Evolutionary conservation across 2,329 filamentous ascomycete species (phyloP).

Genomic region (Byssothecium circinans): DNA sequence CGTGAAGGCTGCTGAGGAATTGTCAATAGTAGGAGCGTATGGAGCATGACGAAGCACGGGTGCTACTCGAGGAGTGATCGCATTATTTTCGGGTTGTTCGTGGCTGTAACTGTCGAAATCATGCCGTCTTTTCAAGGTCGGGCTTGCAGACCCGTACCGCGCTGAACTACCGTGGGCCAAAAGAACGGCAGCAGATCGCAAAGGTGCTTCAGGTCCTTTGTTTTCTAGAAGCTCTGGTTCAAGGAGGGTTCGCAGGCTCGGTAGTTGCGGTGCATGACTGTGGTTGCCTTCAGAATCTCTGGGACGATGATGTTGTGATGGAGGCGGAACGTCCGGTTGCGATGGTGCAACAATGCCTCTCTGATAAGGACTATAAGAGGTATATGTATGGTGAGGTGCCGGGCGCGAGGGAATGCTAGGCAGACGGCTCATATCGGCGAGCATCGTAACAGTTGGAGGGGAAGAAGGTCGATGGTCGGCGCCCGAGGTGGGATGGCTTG

Average conservation of each 20-base stretch:
- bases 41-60: conserved; percentile 31
- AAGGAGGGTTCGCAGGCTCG: conserved; percentile 42
- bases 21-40: conserved; percentile 19
- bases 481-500: conserved; percentile 33
- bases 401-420: conserved; percentile 81
- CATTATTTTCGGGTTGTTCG: conserved; percentile 29
- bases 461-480: conserved; percentile 27
- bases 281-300: conserved; percentile 29
- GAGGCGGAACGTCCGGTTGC: conserved; percentile 27
- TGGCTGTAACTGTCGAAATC: conserved; percentile 36
- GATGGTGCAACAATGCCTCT: conserved; percentile 28
- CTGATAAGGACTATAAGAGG: conserved; percentile 34
- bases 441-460: conserved; percentile 33
- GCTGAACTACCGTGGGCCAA: conserved; percentile 20
- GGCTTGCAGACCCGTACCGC: conserved; percentile 37
- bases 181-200: conserved; percentile 23
- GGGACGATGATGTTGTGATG: conserved; percentile 29
- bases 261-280: conserved; percentile 38
- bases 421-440: conserved; percentile 78
- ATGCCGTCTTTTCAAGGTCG: conserved; percentile 41
- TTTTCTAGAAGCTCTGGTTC: conserved; percentile 40
- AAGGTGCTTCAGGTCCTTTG: conserved; percentile 29
- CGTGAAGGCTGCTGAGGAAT: conserved; percentile 26
- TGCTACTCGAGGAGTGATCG: conserved; percentile 30
- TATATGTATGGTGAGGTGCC: conserved; percentile 28